phyloP scores from a whole-genome alignment of 306 rosid species.

The Citrullus mucosospermus region DNA sequence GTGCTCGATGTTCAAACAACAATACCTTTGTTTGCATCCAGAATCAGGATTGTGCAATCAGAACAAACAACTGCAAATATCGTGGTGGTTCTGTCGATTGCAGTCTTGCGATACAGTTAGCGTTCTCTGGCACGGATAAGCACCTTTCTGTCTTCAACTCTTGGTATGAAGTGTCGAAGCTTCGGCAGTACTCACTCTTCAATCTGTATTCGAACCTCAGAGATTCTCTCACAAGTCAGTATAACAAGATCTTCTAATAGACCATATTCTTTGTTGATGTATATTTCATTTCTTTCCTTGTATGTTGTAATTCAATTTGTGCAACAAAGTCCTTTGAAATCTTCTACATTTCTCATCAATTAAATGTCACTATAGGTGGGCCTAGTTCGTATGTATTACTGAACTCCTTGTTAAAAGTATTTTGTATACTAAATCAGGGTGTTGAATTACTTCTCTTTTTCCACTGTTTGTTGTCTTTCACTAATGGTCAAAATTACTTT shows the following conservation, averaged over 20 bases:
- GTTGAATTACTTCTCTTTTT: background rate
- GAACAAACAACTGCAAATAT: constrained; percentile 47
- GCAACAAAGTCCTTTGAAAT: background rate
- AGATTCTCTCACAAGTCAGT: constrained; percentile 74
- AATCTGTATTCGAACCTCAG: constrained; percentile 69
- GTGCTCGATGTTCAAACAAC: constrained; percentile 45
- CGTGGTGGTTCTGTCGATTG: constrained; percentile 70
- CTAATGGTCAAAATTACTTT: no score
- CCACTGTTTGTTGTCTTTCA: background rate
- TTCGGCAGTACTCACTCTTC: constrained; percentile 79
- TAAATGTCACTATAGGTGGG: background rate
- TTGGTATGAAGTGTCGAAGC: constrained; percentile 91
- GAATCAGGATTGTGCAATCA: constrained; percentile 71
- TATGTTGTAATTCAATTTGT: background rate
- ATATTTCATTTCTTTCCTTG: background rate
- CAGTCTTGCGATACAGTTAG: constrained; percentile 75
- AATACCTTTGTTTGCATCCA: constrained; percentile 61
- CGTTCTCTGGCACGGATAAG: constrained; percentile 90
- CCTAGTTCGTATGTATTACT: background rate
- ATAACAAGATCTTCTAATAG: constrained; percentile 42
- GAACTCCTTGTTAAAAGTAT: background rate
- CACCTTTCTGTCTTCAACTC: constrained; percentile 77
- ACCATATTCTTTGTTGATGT: background rate
- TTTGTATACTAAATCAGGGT: background rate
- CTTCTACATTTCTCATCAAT: background rate